Conservation (phyloP, 2,329 filamentous ascomycete genomes). For the Xylariomycetidae sp. region DNA sequence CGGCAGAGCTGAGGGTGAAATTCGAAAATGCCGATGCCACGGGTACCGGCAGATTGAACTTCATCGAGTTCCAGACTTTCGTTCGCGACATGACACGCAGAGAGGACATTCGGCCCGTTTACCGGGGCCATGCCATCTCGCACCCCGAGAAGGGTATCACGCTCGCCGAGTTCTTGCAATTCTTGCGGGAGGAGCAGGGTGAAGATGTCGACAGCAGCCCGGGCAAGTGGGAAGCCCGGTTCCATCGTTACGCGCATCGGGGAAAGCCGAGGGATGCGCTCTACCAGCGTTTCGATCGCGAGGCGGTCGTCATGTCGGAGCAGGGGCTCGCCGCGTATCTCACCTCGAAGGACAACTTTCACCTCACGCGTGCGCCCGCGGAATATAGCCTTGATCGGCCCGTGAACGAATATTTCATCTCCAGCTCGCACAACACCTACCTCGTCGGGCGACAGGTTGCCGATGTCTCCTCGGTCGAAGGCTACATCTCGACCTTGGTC, state of each 20-base stretch:
- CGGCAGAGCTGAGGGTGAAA: conserved; percentile 65
- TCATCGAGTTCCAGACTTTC: conserved; percentile 78
- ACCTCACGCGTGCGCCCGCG: conserved; percentile 57
- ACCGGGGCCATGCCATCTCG: conserved; percentile 54
- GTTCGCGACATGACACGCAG: conserved; percentile 78
- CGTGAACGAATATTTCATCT: conserved; percentile 96
- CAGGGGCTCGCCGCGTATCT: conserved; percentile 75
- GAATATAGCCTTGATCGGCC: conserved; percentile 70
- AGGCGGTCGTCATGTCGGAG: conserved; percentile 64
- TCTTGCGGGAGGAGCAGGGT: conserved; percentile 68
- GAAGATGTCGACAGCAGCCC: conserved; percentile 68
- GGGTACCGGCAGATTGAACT: conserved; percentile 64
- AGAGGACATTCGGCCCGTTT: conserved; percentile 73
- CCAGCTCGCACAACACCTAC: conserved; percentile 98
- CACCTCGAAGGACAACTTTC: conserved; percentile 67
- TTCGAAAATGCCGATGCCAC: conserved; percentile 70
- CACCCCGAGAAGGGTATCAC: conserved; percentile 63
- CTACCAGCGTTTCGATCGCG: conserved; percentile 37
- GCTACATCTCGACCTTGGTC: conserved; percentile 84
- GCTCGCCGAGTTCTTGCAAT: conserved; percentile 67
- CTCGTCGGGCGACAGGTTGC: conserved; percentile 85
- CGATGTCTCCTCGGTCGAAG: conserved; percentile 87
- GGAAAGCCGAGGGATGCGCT: conserved; percentile 44
- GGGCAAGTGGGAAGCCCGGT: conserved; percentile 65
- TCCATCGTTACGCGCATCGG: conserved; percentile 63